Percentiles rank a stretch among this genome's conserved stretches.
These are phyloP conservation scores for Collybiopsis confluens DNA, from an alignment of 768 basidiomycete species.

Conservation along the genomic window DNA sequence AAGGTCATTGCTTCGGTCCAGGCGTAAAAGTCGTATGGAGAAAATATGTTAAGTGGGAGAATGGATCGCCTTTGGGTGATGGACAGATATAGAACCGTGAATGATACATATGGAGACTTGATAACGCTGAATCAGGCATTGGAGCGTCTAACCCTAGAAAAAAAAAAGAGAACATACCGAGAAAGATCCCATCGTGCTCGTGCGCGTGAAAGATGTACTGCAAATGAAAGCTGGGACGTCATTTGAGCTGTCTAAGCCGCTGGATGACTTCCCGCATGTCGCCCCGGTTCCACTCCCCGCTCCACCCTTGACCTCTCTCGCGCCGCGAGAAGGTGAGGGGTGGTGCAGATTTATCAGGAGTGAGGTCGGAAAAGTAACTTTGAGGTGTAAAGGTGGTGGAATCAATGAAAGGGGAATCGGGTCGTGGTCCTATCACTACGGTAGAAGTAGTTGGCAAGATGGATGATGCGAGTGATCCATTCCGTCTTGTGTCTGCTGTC, in stretches of 20 bases:
- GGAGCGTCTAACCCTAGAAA: too few species aligned
- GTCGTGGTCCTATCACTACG: constrained; percentile 5
- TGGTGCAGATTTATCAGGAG: background rate
- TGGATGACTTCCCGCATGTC: constrained; percentile 10
- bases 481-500: background rate
- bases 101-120: background rate
- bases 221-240: background rate
- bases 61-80: background rate
- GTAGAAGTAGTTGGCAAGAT: constrained; percentile 3
- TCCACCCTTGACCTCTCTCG: constrained; percentile 9
- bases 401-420: constrained; percentile 9
- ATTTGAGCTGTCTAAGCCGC: constrained; percentile 5
- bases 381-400: background rate
- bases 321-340: background rate
- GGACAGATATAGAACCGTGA: background rate
- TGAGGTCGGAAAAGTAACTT: background rate
- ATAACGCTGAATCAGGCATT: too few species aligned
- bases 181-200: background rate
- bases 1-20: too few species aligned
- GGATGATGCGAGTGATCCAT: background rate
- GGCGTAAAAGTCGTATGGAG: too few species aligned
- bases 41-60: background rate
- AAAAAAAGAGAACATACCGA: background rate
- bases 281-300: constrained; percentile 10
- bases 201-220: too few species aligned